These are phyloP conservation scores for Codiaeum variegatum DNA, from an alignment of 441 rosid species.

Conservation along the genomic window DNA sequence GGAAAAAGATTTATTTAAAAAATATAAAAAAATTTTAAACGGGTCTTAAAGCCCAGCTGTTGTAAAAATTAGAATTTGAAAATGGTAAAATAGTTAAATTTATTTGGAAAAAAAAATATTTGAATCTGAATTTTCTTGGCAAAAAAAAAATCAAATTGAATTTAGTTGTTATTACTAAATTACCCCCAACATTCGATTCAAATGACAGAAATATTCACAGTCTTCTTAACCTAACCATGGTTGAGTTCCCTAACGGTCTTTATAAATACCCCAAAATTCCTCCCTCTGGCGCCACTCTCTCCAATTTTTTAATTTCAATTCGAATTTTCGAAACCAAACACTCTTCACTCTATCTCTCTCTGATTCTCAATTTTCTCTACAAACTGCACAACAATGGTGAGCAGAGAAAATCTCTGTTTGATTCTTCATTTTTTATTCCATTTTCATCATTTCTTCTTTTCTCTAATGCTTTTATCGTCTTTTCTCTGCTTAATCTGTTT, in stretches of 20 bases:
- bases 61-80: too few species aligned
- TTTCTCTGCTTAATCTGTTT: constrained; percentile 7
- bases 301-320: constrained; percentile 18
- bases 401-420: constrained; percentile 16
- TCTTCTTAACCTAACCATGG: constrained; percentile 29
- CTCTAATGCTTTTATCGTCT: background rate
- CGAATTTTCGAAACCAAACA: constrained; percentile 28
- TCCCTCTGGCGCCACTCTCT: constrained; percentile 27
- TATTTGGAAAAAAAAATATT: too few species aligned
- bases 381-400: constrained; percentile 47
- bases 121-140: too few species aligned
- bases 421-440: constrained; percentile 7
- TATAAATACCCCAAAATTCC: constrained; percentile 5
- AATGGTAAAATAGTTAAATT: too few species aligned
- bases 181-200: background rate
- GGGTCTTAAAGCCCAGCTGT: too few species aligned
- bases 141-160: too few species aligned
- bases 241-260: constrained; percentile 19
- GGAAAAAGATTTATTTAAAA: too few species aligned
- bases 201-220: background rate
- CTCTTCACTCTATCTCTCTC: constrained; percentile 11
- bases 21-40: too few species aligned
- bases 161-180: too few species aligned
- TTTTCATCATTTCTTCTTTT: constrained; percentile 9
- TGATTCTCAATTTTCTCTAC: constrained; percentile 12